Evolutionary conservation across 2,329 filamentous ascomycete species (phyloP).

Genomic region (Helotiales sp.): DNA sequence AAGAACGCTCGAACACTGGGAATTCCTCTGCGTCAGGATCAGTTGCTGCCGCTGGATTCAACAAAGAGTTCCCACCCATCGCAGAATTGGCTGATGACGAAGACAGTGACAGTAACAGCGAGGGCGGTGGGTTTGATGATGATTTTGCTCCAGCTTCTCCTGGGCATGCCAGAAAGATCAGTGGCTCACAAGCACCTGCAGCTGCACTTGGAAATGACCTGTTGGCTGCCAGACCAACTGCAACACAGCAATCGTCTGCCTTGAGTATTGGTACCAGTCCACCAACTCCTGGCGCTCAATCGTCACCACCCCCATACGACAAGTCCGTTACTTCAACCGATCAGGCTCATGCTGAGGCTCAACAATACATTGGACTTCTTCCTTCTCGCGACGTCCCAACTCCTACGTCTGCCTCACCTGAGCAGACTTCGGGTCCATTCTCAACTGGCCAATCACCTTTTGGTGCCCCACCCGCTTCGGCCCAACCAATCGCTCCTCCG

Average conservation of each 20-base stretch:
- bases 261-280: slow-evolving; percentile 45
- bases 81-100: slow-evolving; percentile 82
- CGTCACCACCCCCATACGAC: slow-evolving; percentile 62
- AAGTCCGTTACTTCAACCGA: slow-evolving; percentile 47
- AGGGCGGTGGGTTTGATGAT: slow-evolving; percentile 87
- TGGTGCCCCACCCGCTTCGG: slow-evolving; percentile 34
- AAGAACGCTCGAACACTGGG: slow-evolving; percentile 53
- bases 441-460: slow-evolving; percentile 38
- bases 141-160: slow-evolving; percentile 74
- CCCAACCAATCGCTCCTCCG: slow-evolving; percentile 45
- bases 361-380: slow-evolving; percentile 59
- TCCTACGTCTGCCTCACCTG: slow-evolving; percentile 34
- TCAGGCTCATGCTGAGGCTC: slow-evolving; percentile 53
- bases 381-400: slow-evolving; percentile 59
- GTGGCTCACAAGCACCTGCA: slow-evolving; percentile 32
- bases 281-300: slow-evolving; percentile 58
- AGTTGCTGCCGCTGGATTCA: slow-evolving; percentile 57
- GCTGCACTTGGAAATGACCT: slow-evolving; percentile 39
- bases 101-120: slow-evolving; percentile 81
- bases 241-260: slow-evolving; percentile 35
- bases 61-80: slow-evolving; percentile 90
- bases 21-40: slow-evolving; percentile 48
- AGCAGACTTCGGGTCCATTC: slow-evolving; percentile 35
- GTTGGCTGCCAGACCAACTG: slow-evolving; percentile 39
- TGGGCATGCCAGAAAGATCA: slow-evolving; percentile 38